phyloP scores from a whole-genome alignment of 495 filamentous ascomycete species.

The Poronia punctata region DNA sequence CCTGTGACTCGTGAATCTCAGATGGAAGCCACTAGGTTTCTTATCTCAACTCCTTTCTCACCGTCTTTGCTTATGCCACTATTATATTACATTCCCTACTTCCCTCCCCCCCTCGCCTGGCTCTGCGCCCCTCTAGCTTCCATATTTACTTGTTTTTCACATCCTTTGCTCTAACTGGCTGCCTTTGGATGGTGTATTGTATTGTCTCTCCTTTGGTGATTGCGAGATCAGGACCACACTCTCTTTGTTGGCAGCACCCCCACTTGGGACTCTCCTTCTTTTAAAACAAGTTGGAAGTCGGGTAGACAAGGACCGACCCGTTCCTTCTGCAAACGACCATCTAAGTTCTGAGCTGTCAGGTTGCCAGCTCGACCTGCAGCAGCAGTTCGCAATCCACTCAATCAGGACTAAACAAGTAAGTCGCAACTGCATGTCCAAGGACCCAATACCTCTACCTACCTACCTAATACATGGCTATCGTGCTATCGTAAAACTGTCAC shows the following conservation, averaged over 20 bases:
- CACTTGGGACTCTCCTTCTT: slow-evolving; percentile 3
- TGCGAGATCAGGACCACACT: not conserved
- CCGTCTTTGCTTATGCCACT: not conserved
- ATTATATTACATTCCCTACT: slow-evolving; percentile 10
- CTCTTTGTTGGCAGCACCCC: slow-evolving; percentile 7
- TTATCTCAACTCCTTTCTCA: not conserved
- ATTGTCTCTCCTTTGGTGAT: slow-evolving; percentile 2
- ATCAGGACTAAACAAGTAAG: slow-evolving; percentile 28
- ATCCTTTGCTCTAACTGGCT: too few relatives aligned
- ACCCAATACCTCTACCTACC: too few relatives aligned
- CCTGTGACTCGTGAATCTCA: slow-evolving; percentile 23
- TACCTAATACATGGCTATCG: too few relatives aligned
- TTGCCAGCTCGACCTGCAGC: slow-evolving; percentile 26
- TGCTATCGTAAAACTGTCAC: too few relatives aligned
- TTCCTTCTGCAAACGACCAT: slow-evolving; percentile 25
- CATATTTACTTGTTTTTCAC: too few relatives aligned
- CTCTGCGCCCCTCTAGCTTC: not conserved
- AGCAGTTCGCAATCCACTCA: slow-evolving; percentile 22
- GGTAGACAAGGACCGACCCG: slow-evolving; percentile 9
- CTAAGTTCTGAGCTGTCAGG: slow-evolving; percentile 21
- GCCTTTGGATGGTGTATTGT: too few relatives aligned
- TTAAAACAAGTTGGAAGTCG: slow-evolving; percentile 10
- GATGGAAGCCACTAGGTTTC: not conserved
- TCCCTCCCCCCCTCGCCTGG: not conserved
- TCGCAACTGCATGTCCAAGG: slow-evolving; percentile 11